phyloP scores from a whole-genome alignment of 2,329 filamentous ascomycete species.

The Ophiostoma angusticollis region DNA sequence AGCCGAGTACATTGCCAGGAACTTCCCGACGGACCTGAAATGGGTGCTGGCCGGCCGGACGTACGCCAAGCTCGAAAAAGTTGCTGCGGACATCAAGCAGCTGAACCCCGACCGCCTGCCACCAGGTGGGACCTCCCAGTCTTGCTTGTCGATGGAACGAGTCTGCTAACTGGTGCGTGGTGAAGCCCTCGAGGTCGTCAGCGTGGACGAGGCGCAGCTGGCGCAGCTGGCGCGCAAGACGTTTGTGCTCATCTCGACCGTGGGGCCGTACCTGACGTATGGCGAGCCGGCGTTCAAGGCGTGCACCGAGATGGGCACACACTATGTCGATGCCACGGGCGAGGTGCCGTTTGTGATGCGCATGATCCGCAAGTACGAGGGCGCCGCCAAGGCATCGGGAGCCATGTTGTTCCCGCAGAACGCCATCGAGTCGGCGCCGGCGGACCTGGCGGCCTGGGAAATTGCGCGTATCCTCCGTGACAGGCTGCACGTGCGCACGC shows the following conservation, averaged over 20 bases:
- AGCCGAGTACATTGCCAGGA: constrained; percentile 59
- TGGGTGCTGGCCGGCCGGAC: constrained; percentile 85
- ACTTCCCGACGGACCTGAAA: constrained; percentile 62
- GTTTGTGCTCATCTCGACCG: constrained; percentile 41
- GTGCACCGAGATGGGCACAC: constrained; percentile 49
- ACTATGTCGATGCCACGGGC: constrained; percentile 52
- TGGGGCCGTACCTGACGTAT: constrained; percentile 44
- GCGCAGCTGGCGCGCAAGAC: constrained; percentile 41
- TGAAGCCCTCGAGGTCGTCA: constrained; percentile 39
- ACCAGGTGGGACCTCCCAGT: constrained; percentile 41
- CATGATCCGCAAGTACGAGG: constrained; percentile 49
- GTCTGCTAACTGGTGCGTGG: background rate
- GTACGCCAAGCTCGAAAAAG: constrained; percentile 54
- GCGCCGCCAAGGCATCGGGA: constrained; percentile 37
- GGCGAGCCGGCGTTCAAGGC: constrained; percentile 48
- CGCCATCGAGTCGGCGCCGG: constrained; percentile 48
- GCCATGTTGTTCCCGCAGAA: constrained; percentile 49
- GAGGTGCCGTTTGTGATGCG: constrained; percentile 43
- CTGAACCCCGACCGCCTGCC: constrained; percentile 56
- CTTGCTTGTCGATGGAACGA: background rate
- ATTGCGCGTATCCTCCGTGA: constrained; percentile 38
- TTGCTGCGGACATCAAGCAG: constrained; percentile 54
- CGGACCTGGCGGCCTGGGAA: constrained; percentile 45
- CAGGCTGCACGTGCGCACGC: constrained; percentile 34
- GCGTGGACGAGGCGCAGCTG: constrained; percentile 33